phyloP scores from a whole-genome alignment of 257 asterid species.

The Solanum neorickii region DNA sequence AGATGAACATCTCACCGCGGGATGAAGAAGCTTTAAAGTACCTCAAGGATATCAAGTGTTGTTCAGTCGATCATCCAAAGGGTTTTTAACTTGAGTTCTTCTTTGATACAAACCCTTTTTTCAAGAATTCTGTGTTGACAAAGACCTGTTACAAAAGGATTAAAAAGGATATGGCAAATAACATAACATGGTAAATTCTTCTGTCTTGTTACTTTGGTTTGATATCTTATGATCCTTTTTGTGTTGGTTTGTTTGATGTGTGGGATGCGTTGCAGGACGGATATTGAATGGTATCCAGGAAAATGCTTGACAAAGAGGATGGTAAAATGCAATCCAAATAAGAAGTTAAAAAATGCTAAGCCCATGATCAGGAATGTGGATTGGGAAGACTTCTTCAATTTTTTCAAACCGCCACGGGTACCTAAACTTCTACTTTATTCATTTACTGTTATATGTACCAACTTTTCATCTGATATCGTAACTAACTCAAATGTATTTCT shows the following conservation, averaged over 20 bases:
- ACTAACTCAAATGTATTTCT: background rate
- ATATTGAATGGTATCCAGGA: slow-evolving; percentile 65
- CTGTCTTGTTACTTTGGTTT: background rate
- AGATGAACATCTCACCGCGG: slow-evolving; percentile 45
- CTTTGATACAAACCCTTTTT: slow-evolving; percentile 67
- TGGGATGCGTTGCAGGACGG: slow-evolving; percentile 36
- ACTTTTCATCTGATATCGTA: background rate
- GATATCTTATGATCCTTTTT: background rate
- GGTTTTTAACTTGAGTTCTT: slow-evolving; percentile 81
- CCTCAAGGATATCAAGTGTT: slow-evolving; percentile 75
- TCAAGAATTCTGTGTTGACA: slow-evolving; percentile 61
- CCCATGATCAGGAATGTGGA: slow-evolving; percentile 50
- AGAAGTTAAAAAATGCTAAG: slow-evolving; percentile 43
- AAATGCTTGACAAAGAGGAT: slow-evolving; percentile 63
- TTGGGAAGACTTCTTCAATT: slow-evolving; percentile 72
- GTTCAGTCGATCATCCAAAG: slow-evolving; percentile 48
- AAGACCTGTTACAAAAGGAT: slow-evolving; percentile 62
- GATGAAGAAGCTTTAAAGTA: slow-evolving; percentile 70
- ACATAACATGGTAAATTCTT: slow-evolving; percentile 51
- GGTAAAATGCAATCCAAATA: slow-evolving; percentile 23
- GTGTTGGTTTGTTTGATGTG: background rate
- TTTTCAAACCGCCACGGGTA: slow-evolving; percentile 50
- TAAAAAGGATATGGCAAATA: slow-evolving; percentile 54
- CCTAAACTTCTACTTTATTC: background rate
- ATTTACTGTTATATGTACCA: background rate